These are phyloP conservation scores for Aspergillus texensis DNA, from an alignment of 2,329 filamentous ascomycete genomes.

Conservation along the genomic window DNA sequence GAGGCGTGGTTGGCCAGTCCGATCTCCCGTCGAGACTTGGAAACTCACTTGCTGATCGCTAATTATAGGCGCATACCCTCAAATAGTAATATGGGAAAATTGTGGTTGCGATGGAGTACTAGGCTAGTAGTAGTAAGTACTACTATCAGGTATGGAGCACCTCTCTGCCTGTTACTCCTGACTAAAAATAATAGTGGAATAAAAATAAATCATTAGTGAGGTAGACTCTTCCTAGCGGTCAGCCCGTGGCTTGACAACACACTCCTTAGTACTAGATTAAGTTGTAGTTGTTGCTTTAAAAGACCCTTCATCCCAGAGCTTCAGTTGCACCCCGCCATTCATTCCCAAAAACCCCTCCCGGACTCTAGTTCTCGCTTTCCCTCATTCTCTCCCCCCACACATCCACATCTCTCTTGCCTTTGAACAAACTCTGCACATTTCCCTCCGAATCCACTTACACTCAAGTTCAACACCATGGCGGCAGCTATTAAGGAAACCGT, in stretches of 20 bases:
- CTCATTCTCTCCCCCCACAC: neutral
- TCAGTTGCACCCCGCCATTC: slow-evolving; percentile 29
- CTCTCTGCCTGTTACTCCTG: neutral
- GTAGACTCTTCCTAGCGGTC: neutral
- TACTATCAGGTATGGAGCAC: neutral
- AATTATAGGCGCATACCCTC: slow-evolving; percentile 1
- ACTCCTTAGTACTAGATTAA: neutral
- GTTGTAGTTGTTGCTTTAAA: neutral
- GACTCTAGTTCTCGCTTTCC: slow-evolving; percentile 3
- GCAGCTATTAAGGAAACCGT: slow-evolving; percentile 47
- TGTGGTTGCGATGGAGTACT: neutral
- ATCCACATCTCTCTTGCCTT: neutral
- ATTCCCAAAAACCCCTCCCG: slow-evolving; percentile 1
- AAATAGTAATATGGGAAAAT: neutral
- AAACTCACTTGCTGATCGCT: neutral
- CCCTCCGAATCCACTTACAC: neutral
- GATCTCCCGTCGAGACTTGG: neutral
- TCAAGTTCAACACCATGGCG: slow-evolving; percentile 36
- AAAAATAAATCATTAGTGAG: slow-evolving; percentile 1
- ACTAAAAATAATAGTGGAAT: slow-evolving; percentile 10
- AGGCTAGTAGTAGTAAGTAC: neutral
- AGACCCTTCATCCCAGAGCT: slow-evolving; percentile 11
- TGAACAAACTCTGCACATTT: neutral
- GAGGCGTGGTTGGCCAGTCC: slow-evolving; percentile 9
- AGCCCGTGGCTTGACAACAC: neutral